Conservation (phyloP, 495 filamentous ascomycete species). For the Massariosphaeria phaeospora region DNA sequence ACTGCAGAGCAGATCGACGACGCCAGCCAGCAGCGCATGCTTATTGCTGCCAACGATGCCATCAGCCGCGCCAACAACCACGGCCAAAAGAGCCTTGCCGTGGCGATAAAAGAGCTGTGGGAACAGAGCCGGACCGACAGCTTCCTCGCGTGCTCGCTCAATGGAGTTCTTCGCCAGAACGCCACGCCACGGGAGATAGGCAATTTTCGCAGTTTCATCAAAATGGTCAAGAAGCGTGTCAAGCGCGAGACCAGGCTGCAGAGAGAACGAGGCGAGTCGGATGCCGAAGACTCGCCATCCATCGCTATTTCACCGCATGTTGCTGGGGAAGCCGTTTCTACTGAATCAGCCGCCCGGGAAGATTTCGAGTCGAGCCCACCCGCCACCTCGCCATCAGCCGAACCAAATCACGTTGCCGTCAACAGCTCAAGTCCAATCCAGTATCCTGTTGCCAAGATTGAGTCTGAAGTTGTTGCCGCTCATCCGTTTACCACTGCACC, state of each 20-base stretch:
- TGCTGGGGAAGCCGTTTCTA: no score
- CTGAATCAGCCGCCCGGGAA: no score
- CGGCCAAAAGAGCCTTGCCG: conserved; percentile 29
- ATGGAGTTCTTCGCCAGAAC: conserved; percentile 32
- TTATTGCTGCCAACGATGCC: conserved; percentile 31
- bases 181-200: conserved; percentile 25
- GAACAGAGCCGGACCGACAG: conserved; percentile 21
- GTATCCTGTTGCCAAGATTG: no score
- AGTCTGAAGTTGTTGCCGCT: no score
- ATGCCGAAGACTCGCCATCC: no score
- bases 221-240: conserved; percentile 24
- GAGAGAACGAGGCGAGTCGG: neutral
- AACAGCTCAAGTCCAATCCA: no score
- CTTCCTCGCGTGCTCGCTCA: conserved; percentile 24
- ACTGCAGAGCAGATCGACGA: neutral
- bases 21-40: conserved; percentile 12
- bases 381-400: no score
- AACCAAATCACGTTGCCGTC: no score
- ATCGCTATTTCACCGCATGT: no score
- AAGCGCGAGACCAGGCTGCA: neutral
- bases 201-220: conserved; percentile 33
- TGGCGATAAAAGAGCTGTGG: conserved; percentile 33
- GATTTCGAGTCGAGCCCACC: no score
- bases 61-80: conserved; percentile 24
- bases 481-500: conserved; percentile 8